Percentiles rank a stretch among this genome's conserved stretches.
phyloP scores from a whole-genome alignment of 2,329 filamentous ascomycete genomes.

The Stachybotrys elegans region DNA sequence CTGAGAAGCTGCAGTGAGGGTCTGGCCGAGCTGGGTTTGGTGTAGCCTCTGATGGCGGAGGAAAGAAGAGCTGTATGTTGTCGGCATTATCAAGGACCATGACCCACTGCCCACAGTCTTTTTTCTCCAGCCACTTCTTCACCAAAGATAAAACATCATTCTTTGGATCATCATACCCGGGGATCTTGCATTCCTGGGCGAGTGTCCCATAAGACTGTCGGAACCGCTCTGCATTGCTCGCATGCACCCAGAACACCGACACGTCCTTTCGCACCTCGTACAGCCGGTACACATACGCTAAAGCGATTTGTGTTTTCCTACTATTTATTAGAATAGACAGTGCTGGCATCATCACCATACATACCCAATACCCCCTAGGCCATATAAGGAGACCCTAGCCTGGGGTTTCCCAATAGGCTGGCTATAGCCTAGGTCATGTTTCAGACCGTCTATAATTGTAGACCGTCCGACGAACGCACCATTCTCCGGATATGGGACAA shows the following conservation, averaged over 20 bases:
- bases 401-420: not conserved
- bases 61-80: slow-evolving; percentile 24
- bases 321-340: not conserved
- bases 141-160: not conserved
- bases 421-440: not conserved
- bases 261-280: not conserved
- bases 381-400: not conserved
- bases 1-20: not conserved
- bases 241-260: slow-evolving; percentile 1
- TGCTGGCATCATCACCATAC: not conserved
- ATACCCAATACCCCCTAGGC: not conserved
- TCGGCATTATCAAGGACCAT: slow-evolving; percentile 40
- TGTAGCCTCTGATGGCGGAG: not conserved
- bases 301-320: not conserved
- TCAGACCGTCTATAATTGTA: not conserved
- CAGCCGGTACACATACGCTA: not conserved
- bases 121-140: not conserved
- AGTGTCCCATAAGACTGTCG: not conserved
- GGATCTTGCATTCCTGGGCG: not conserved
- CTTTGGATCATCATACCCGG: not conserved
- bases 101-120: slow-evolving; percentile 26
- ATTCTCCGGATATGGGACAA: not conserved
- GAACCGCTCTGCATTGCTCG: not conserved
- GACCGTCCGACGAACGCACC: not conserved
- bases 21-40: slow-evolving; percentile 6